Conservation (phyloP, 306 rosid genomes). For the Quercus agrifolia region DNA sequence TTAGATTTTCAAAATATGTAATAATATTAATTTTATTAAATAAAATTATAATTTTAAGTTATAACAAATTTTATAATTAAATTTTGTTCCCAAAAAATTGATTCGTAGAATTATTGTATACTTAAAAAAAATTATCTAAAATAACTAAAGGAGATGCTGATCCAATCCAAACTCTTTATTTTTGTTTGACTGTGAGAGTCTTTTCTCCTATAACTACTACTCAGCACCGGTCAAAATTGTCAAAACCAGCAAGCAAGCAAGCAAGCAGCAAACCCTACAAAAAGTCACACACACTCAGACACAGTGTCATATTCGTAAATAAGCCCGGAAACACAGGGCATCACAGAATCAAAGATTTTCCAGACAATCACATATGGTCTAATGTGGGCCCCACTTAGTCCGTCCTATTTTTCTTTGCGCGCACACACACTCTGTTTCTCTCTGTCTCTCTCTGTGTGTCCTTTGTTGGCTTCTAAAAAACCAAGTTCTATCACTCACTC, state of each 20-base stretch:
- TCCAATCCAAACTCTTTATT: too few species aligned
- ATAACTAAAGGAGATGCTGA: too few species aligned
- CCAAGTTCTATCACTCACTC: not conserved
- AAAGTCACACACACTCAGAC: not conserved
- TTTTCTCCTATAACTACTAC: too few species aligned
- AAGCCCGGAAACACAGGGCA: not conserved
- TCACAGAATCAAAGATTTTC: not conserved
- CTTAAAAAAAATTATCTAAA: too few species aligned
- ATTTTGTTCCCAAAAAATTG: rapidly evolving
- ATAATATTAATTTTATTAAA: too few species aligned
- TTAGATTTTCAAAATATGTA: rapidly evolving
- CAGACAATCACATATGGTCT: not conserved
- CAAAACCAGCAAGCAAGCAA: not conserved
- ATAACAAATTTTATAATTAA: too few species aligned
- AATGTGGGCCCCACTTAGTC: slow-evolving; percentile 17
- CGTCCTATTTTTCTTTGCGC: not conserved
- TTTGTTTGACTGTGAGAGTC: too few species aligned
- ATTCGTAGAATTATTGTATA: too few species aligned
- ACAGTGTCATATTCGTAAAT: slow-evolving; percentile 27
- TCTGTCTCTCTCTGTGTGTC: not conserved
- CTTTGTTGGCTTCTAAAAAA: not conserved
- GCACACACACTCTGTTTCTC: not conserved
- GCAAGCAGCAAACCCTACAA: not conserved
- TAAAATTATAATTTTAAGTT: too few species aligned
- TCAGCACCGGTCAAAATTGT: not conserved